A percentile compares a stretch with the other conserved stretches of the same genome.
Evolutionary conservation across 805 yeast species (phyloP).

Genomic region (Zygosaccharomyces pseudorouxii): DNA sequence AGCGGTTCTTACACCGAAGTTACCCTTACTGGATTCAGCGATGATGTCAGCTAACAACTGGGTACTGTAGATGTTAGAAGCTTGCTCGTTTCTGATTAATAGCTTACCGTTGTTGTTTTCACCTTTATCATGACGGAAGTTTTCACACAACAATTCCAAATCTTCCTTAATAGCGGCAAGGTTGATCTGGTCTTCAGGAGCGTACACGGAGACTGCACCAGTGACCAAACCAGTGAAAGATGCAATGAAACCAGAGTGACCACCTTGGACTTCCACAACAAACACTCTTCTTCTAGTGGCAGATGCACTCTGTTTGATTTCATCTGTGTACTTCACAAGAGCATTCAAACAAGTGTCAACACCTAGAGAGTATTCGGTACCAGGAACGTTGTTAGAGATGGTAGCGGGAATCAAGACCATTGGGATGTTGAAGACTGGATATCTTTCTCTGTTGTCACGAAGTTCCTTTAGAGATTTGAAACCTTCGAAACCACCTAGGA

Average conservation of each 20-base stretch:
- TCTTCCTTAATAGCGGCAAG: conserved; percentile 71
- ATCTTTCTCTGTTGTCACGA: conserved; percentile 65
- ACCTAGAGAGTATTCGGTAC: conserved; percentile 93
- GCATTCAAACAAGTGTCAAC: conserved; percentile 93
- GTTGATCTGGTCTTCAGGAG: conserved; percentile 79
- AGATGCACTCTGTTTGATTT: conserved; percentile 89
- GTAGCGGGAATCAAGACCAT: conserved; percentile 93
- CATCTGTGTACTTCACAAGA: conserved; percentile 88
- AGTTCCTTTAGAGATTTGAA: conserved; percentile 78
- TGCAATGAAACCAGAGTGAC: conserved; percentile 91
- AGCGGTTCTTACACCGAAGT: conserved; percentile 89
- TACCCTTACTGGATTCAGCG: conserved; percentile 67
- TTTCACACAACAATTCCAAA: conserved; percentile 59
- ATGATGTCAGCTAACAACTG: conserved; percentile 79
- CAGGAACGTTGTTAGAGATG: conserved; percentile 97
- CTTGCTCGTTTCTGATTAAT: conserved; percentile 75
- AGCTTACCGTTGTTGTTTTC: conserved; percentile 80
- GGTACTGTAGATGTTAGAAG: conserved; percentile 78
- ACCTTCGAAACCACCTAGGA: conserved; percentile 98
- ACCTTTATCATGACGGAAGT: conserved; percentile 71
- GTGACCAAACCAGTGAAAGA: conserved; percentile 76
- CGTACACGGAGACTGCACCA: conserved; percentile 88
- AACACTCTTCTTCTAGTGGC: conserved; percentile 91
- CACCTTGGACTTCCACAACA: conserved; percentile 98
- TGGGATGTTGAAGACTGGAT: conserved; percentile 92